These are phyloP conservation scores for Alternaria rosae DNA, from an alignment of 2,329 filamentous ascomycete species.

Conservation along the genomic window DNA sequence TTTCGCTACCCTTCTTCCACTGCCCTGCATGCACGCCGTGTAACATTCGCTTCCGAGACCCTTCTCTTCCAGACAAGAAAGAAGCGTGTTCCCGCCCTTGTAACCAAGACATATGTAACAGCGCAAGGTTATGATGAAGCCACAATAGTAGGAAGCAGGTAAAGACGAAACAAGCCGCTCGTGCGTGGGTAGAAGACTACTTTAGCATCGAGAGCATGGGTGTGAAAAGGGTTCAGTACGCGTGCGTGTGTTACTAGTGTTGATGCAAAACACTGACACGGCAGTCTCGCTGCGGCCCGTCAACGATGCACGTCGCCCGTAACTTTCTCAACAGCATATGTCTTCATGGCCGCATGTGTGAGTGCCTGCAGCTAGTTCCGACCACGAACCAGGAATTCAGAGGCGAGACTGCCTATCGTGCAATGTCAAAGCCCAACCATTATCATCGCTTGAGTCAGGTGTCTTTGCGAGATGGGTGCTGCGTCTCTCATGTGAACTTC, in stretches of 20 bases:
- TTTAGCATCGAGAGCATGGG: neutral
- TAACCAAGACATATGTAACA: slow-evolving; percentile 25
- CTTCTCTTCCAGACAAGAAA: slow-evolving; percentile 8
- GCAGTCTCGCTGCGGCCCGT: slow-evolving; percentile 11
- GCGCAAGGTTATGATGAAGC: neutral
- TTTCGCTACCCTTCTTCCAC: slow-evolving; percentile 20
- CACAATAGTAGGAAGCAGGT: neutral
- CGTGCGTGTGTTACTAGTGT: neutral
- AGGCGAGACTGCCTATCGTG: slow-evolving; percentile 16
- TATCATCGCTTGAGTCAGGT: slow-evolving; percentile 5
- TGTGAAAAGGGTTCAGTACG: neutral
- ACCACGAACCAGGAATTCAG: slow-evolving; percentile 15
- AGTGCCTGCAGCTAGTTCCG: slow-evolving; percentile 17
- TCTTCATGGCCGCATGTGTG: slow-evolving; percentile 11
- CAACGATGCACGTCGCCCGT: slow-evolving; percentile 3
- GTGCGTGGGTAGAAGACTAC: neutral
- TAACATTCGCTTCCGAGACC: slow-evolving; percentile 16
- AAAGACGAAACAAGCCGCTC: neutral
- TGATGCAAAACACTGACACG: slow-evolving; percentile 11
- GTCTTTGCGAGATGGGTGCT: slow-evolving; percentile 9
- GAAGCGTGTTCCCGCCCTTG: slow-evolving; percentile 15
- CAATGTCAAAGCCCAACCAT: neutral
- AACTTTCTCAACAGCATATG: slow-evolving; percentile 9
- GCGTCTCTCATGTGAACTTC: slow-evolving; percentile 41
- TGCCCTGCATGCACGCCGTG: slow-evolving; percentile 23